Base-by-base conservation (phyloP, 352 stramenopile genomes). In the Blastocystis hominis region DNA sequence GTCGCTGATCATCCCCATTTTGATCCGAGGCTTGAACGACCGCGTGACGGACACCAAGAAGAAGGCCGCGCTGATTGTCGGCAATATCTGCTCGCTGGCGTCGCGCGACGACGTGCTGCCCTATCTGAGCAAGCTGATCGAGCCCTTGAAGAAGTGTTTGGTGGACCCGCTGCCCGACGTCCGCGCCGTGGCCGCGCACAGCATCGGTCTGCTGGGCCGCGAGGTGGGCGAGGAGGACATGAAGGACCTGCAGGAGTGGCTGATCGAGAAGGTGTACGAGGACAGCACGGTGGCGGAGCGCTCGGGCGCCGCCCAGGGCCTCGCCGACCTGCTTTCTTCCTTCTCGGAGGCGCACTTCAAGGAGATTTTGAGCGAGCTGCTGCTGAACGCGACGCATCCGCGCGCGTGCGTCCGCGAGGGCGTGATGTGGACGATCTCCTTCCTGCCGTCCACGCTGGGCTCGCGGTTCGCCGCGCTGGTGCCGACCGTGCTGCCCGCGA, bases 71-170 rank as follows among this genome's bases (percentile, higher is more conserved):
- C 91, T 99, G 3, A 99, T 99, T 89, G 95, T 97, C 24, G 97
- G 97, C 75, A 99, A 98, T 89, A 99, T 99, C 91, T 98, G 94
- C 89, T 95, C 94, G 3, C 98, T 99, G 62, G 97, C 97, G 89
- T 95, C 98, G 90, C 90, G 95, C 34, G 95, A 96, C 91, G 95
- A 98, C 89, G 92, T 99, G 54, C 91, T 97, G 44, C 97, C 97
- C 40, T 99, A 99, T 90, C 93, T 99, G 56, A 92, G 97, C 46
- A 96, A 93, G 44, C 93, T 99, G 76, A 88, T 99, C 70, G 94
- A 95, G 5, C 97, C 96, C 88, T 92, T 99, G 30, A 98, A 99
- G 78, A 88, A 88, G 63, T 88, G 88, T 42, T 86, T 92, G 20
- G 91, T 97, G 88, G 95, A 98, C 88, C 94, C 94, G 0, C 97